A percentile compares a stretch with the other conserved stretches of the same genome.
Evolutionary conservation across 805 yeast species (phyloP).

Genomic region (Yarrowia keelungensis): DNA sequence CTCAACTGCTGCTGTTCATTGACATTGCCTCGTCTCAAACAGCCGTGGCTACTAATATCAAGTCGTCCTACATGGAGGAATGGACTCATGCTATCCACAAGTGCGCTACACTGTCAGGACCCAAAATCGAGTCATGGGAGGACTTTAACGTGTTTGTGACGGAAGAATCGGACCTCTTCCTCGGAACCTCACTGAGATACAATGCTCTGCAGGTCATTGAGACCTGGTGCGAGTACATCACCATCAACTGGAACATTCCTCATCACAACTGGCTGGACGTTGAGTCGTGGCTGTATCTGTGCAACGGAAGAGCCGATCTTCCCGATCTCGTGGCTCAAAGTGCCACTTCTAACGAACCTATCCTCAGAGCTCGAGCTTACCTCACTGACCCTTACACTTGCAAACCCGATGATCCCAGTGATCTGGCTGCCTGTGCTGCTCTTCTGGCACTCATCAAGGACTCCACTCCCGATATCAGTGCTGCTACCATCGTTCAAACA

Average conservation of each 20-base stretch:
- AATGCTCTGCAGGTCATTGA: constrained; percentile 64
- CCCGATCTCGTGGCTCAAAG: constrained; percentile 4
- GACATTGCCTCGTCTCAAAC: constrained; percentile 37
- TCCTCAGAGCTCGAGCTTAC: constrained; percentile 32
- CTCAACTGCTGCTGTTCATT: constrained; percentile 42
- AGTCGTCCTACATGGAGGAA: not conserved
- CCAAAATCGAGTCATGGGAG: constrained; percentile 54
- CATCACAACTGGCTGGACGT: constrained; percentile 8
- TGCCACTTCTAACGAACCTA: constrained; percentile 16
- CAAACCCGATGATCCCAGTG: constrained; percentile 10
- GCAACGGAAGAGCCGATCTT: not conserved
- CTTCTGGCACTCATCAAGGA: constrained; percentile 40
- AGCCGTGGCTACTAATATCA: constrained; percentile 20
- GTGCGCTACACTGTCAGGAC: constrained; percentile 27
- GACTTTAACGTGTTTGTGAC: constrained; percentile 77
- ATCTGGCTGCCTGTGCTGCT: constrained; percentile 35
- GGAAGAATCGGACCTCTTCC: constrained; percentile 72
- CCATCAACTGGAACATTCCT: constrained; percentile 37
- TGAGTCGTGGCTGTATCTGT: constrained; percentile 28
- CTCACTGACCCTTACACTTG: constrained; percentile 15
- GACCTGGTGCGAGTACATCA: constrained; percentile 53
- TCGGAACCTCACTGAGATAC: constrained; percentile 64
- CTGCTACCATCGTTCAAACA: constrained; percentile 48
- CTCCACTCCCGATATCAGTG: not conserved
- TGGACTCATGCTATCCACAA: constrained; percentile 17